A percentile compares a stretch with the other conserved stretches of the same genome.
phyloP scores from a whole-genome alignment of 805 yeast species.

The Saturnispora besseyi region DNA sequence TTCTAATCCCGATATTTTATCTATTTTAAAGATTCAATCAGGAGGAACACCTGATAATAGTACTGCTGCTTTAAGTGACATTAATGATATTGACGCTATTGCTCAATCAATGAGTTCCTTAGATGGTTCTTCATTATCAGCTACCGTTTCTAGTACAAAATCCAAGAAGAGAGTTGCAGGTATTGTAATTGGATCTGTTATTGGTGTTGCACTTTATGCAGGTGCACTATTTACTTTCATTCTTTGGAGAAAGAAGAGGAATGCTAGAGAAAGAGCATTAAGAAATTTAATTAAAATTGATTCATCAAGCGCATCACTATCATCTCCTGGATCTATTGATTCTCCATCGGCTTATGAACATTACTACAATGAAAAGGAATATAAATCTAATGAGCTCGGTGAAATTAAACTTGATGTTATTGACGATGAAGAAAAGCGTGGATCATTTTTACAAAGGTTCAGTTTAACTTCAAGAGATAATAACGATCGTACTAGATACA shows the following conservation, averaged over 20 bases:
- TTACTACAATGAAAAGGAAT: neutral
- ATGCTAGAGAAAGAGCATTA: constrained; percentile 5
- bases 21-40: constrained; percentile 2
- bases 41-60: neutral
- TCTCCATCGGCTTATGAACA: neutral
- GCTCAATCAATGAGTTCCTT: constrained; percentile 21
- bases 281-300: constrained; percentile 5
- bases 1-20: neutral
- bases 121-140: constrained; percentile 16
- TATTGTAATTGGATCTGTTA: constrained; percentile 72
- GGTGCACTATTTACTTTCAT: constrained; percentile 9
- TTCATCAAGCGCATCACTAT: constrained; percentile 1
- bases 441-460: constrained; percentile 13
- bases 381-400: neutral
- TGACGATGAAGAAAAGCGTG: neutral
- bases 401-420: constrained; percentile 10
- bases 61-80: constrained; percentile 4
- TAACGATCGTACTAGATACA: constrained; percentile 22
- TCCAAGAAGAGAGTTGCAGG: constrained; percentile 46
- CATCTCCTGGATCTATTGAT: neutral
- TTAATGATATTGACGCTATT: constrained; percentile 4
- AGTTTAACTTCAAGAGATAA: constrained; percentile 3
- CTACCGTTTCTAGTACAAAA: constrained; percentile 9
- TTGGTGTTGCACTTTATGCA: constrained; percentile 57
- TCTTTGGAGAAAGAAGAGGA: constrained; percentile 8